Evolutionary conservation across 495 filamentous ascomycete genomes (phyloP).

Genomic region (Aspergillus egyptiacus): DNA sequence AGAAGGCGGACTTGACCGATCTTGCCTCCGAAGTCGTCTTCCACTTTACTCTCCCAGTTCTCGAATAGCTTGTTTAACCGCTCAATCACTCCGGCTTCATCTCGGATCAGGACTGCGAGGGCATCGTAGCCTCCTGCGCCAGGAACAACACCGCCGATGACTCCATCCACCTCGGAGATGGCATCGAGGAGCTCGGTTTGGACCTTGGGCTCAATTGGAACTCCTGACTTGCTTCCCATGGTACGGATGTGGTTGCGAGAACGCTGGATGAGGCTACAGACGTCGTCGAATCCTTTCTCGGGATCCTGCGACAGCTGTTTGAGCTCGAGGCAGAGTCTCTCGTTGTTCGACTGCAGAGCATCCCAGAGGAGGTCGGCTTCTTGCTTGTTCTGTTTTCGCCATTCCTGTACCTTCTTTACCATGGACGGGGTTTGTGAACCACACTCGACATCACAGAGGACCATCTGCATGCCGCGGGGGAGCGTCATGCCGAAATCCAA

Average conservation of each 20-base stretch:
- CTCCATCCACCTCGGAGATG: conserved; percentile 63
- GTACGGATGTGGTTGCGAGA: conserved; percentile 59
- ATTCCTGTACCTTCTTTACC: conserved; percentile 84
- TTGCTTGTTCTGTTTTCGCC: conserved; percentile 63
- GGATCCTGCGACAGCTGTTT: conserved; percentile 33
- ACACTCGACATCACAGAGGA: conserved; percentile 95
- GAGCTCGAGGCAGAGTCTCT: conserved; percentile 60
- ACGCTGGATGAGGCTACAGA: conserved; percentile 39
- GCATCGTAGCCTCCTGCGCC: conserved; percentile 95
- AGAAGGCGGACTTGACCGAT: conserved; percentile 71
- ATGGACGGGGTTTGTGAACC: conserved; percentile 90
- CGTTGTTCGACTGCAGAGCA: conserved; percentile 67
- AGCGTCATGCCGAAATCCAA: conserved; percentile 57
- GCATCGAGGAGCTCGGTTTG: conserved; percentile 83
- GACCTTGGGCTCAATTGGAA: conserved; percentile 85
- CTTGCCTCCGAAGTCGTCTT: conserved; percentile 50
- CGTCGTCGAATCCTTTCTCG: conserved; percentile 30
- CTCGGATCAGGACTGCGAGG: conserved; percentile 69
- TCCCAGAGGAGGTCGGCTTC: conserved; percentile 67
- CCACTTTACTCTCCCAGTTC: conserved; percentile 53
- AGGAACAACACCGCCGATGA: conserved; percentile 86
- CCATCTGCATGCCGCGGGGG: conserved; percentile 61
- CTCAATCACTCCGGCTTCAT: conserved; percentile 62
- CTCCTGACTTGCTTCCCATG: conserved; percentile 67
- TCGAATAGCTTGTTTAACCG: conserved; percentile 56